These are phyloP conservation scores for Chrysoporthe austroafricana DNA, from an alignment of 2,329 filamentous ascomycete species.

Conservation along the genomic window DNA sequence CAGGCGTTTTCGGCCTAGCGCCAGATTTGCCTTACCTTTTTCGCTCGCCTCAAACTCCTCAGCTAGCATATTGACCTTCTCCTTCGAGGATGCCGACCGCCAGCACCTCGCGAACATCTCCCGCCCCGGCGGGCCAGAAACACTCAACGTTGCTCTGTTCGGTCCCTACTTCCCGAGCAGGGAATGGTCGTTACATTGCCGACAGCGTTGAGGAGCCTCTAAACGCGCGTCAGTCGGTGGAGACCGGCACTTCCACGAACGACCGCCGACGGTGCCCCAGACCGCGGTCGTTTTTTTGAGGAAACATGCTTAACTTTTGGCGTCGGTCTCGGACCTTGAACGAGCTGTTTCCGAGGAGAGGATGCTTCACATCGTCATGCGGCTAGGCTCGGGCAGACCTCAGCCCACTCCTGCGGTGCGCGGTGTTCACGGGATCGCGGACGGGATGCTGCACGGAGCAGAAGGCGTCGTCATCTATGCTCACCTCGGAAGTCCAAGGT, in stretches of 20 bases:
- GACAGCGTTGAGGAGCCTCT: conserved; percentile 16
- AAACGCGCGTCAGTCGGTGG: conserved; percentile 26
- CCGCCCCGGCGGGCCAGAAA: conserved; percentile 5
- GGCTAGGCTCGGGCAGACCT: conserved; percentile 1
- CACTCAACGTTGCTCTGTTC: not conserved
- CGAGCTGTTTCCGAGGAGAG: not conserved
- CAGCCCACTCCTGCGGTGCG: not conserved
- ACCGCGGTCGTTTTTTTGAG: not conserved
- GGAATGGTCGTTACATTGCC: conserved; percentile 10
- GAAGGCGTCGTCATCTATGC: conserved; percentile 3
- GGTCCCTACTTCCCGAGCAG: conserved; percentile 4
- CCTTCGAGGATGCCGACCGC: conserved; percentile 8
- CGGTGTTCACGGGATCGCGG: not conserved
- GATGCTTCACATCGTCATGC: not conserved
- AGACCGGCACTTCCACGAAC: conserved; percentile 24
- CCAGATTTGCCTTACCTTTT: conserved; percentile 12
- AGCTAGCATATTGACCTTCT: conserved; percentile 23
- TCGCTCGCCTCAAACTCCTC: conserved; percentile 27
- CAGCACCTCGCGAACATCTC: not conserved
- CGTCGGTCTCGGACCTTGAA: not conserved
- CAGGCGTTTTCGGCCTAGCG: conserved; percentile 19
- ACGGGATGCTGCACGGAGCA: not conserved
- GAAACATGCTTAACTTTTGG: not conserved
- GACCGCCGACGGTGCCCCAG: conserved; percentile 12
- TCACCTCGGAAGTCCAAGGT: not conserved